These are phyloP conservation scores for Penicillium sp. DNA, from an alignment of 2,329 filamentous ascomycete genomes.

Conservation along the genomic window DNA sequence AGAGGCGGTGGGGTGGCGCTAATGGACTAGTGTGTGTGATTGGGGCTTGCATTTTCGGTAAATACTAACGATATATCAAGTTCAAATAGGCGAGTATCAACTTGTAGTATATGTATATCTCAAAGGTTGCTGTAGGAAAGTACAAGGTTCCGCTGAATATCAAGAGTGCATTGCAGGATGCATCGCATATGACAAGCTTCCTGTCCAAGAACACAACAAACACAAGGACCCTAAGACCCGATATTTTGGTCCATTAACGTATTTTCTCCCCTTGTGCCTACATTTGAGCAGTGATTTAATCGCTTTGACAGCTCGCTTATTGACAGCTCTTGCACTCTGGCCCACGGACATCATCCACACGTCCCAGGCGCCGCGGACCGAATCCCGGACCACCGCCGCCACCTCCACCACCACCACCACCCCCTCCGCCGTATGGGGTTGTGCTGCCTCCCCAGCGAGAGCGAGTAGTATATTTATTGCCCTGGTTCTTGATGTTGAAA, in stretches of 20 bases:
- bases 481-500: conserved; percentile 44
- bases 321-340: conserved; percentile 49
- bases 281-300: background rate
- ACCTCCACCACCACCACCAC: conserved; percentile 27
- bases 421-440: conserved; percentile 23
- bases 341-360: conserved; percentile 48
- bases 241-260: background rate
- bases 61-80: background rate
- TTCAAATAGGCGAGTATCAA: background rate
- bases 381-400: conserved; percentile 30
- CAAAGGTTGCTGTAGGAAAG: background rate
- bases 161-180: background rate
- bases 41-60: background rate
- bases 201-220: background rate
- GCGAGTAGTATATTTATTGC: conserved; percentile 24
- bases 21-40: background rate
- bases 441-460: conserved; percentile 27
- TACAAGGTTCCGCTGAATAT: background rate
- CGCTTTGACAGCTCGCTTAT: conserved; percentile 11
- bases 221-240: background rate
- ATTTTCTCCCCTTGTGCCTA: background rate
- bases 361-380: conserved; percentile 42
- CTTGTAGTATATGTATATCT: background rate
- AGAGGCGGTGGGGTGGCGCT: conserved; percentile 7
- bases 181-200: background rate